Conservation (phyloP, 1,284 basidiomycete species). For the Trichosporon sp. region DNA sequence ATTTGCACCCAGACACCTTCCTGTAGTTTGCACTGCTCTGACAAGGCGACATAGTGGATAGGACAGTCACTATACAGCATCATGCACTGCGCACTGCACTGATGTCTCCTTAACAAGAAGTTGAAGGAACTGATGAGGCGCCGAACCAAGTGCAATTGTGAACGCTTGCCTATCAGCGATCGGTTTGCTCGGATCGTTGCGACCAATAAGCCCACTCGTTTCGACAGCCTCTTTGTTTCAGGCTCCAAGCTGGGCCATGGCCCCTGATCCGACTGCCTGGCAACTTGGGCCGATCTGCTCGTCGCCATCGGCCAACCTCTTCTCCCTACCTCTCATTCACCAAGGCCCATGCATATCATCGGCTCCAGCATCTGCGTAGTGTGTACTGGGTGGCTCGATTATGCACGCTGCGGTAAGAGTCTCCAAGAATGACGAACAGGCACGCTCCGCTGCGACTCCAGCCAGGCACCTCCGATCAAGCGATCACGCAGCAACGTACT, state of each 20-base stretch:
- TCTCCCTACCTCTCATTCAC: too few species aligned
- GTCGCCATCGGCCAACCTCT: neutral
- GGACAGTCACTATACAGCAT: neutral
- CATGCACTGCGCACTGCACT: too few species aligned
- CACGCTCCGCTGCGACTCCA: constrained; percentile 5
- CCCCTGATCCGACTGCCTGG: neutral
- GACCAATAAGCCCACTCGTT: neutral
- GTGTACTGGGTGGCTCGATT: neutral
- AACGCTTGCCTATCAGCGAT: neutral
- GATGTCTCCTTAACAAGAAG: too few species aligned
- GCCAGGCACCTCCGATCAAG: neutral
- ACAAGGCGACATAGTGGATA: too few species aligned
- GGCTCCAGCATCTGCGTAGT: too few species aligned
- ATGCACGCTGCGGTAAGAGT: neutral
- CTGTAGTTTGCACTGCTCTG: neutral
- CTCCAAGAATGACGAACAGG: neutral
- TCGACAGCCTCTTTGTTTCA: constrained; percentile 4
- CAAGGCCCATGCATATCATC: too few species aligned
- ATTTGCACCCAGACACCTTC: neutral
- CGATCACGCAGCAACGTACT: neutral
- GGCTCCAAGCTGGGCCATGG: neutral
- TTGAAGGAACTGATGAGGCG: too few species aligned
- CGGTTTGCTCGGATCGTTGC: neutral
- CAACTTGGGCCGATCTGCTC: neutral
- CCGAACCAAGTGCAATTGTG: too few species aligned